phyloP scores from a whole-genome alignment of 2,329 filamentous ascomycete genomes.

The Rhinocladiella mackenziei region DNA sequence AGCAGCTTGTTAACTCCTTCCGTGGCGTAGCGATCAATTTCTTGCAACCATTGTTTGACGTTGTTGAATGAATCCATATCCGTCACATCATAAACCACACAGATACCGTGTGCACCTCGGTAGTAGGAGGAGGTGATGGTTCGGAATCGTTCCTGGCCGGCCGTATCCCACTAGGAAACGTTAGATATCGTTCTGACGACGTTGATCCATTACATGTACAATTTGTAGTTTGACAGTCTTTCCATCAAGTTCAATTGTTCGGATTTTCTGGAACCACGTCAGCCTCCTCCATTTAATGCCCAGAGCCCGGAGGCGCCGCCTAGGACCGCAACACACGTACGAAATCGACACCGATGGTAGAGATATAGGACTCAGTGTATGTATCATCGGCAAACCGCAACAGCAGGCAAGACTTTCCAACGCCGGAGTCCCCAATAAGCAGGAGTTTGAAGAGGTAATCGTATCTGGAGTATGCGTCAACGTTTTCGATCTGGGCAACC shows the following conservation, averaged over 20 bases:
- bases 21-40: conserved; percentile 98
- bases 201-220: conserved; percentile 54
- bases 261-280: conserved; percentile 75
- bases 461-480: conserved; percentile 63
- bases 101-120: conserved; percentile 97
- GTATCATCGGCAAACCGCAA: conserved; percentile 98
- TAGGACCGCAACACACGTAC: conserved; percentile 54
- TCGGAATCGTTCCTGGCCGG: conserved; percentile 98
- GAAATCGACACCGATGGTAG: conserved; percentile 98
- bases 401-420: conserved; percentile 98
- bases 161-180: conserved; percentile 82
- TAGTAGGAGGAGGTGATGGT: conserved; percentile 99
- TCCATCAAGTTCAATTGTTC: conserved; percentile 97
- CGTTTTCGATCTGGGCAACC: conserved; percentile 10
- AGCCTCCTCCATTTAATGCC: conserved; percentile 30
- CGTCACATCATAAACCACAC: conserved; percentile 99
- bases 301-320: conserved; percentile 3
- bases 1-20: conserved; percentile 99
- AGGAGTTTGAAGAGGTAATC: conserved; percentile 99
- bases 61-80: conserved; percentile 99
- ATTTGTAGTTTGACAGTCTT: conserved; percentile 99
- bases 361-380: conserved; percentile 99
- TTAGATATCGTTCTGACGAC: conserved; percentile 31
- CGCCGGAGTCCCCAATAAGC: conserved; percentile 99
- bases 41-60: conserved; percentile 99